These are phyloP conservation scores for Fusarium verticillioides DNA, from an alignment of 2,329 filamentous ascomycete genomes.

Conservation along the genomic window DNA sequence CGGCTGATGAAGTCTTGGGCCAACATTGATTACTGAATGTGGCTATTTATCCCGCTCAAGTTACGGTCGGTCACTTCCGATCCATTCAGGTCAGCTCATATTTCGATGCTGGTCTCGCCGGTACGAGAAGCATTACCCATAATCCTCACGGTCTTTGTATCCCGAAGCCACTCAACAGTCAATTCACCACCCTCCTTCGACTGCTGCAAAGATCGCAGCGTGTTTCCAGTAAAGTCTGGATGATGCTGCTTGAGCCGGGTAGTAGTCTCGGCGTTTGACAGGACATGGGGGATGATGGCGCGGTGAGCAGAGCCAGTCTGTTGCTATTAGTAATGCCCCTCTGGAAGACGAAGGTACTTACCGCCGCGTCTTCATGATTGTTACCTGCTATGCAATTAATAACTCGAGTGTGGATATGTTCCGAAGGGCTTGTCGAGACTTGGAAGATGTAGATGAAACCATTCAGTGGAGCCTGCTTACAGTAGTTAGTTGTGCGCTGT, in stretches of 20 bases:
- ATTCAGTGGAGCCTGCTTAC: neutral
- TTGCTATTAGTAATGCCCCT: neutral
- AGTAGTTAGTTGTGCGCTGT: fast-evolving
- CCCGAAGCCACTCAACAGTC: slow-evolving; percentile 1
- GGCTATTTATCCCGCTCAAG: fast-evolving
- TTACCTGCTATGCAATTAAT: neutral
- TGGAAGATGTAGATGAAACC: slow-evolving; percentile 11
- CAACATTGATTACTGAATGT: neutral
- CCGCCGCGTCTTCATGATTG: neutral
- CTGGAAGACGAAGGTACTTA: neutral
- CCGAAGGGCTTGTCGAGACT: neutral
- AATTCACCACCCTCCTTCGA: slow-evolving; percentile 8
- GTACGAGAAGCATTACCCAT: neutral
- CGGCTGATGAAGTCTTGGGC: neutral
- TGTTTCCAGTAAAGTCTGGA: neutral
- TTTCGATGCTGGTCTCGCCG: neutral
- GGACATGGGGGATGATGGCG: neutral
- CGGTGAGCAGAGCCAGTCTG: slow-evolving; percentile 14
- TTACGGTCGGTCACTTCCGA: fast-evolving
- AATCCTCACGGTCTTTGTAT: neutral
- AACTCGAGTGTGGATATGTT: slow-evolving; percentile 7
- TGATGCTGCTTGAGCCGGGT: neutral
- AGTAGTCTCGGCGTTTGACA: neutral
- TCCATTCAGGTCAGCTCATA: neutral
- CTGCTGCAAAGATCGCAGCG: neutral